Percentiles rank a stretch among this genome's conserved stretches.
Conservation (phyloP, 192 early-diverging fungal genomes). For the Polychytrium aggregatum region DNA sequence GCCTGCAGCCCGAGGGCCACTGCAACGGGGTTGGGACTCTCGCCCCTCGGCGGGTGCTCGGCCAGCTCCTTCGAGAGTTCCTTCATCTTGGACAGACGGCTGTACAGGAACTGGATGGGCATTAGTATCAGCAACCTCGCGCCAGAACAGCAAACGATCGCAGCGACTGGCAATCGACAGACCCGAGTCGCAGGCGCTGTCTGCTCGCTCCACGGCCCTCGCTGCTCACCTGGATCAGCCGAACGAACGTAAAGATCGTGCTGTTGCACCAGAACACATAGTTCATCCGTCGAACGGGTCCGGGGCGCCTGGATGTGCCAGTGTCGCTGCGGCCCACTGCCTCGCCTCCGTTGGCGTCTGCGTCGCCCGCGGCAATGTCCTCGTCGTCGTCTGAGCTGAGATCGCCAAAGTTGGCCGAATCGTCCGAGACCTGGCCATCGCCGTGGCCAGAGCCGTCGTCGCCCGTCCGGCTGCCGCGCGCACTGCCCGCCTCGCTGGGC, state of each 20-base stretch:
- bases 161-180: too few species aligned
- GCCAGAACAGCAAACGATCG: too few species aligned
- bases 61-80: slow-evolving; percentile 51
- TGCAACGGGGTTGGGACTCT: slow-evolving; percentile 49
- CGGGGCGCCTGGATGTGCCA: slow-evolving; percentile 2
- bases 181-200: too few species aligned
- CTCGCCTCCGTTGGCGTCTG: too few species aligned
- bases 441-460: neutral
- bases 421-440: neutral
- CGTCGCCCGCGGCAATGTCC: neutral
- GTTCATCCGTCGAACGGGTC: slow-evolving; percentile 10
- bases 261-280: slow-evolving; percentile 80
- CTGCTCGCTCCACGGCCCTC: too few species aligned
- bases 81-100: slow-evolving; percentile 69
- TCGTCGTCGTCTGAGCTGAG: neutral
- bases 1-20: slow-evolving; percentile 34
- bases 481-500: too few species aligned
- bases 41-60: slow-evolving; percentile 33
- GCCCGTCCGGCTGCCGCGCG: too few species aligned
- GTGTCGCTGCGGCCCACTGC: slow-evolving; percentile 6
- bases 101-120: slow-evolving; percentile 62
- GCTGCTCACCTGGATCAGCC: slow-evolving; percentile 63
- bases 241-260: slow-evolving; percentile 77
- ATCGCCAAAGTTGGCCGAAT: neutral
- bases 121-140: too few species aligned